Evolutionary conservation across 805 yeast species (phyloP).

Genomic region (Citeromyces matritensis): DNA sequence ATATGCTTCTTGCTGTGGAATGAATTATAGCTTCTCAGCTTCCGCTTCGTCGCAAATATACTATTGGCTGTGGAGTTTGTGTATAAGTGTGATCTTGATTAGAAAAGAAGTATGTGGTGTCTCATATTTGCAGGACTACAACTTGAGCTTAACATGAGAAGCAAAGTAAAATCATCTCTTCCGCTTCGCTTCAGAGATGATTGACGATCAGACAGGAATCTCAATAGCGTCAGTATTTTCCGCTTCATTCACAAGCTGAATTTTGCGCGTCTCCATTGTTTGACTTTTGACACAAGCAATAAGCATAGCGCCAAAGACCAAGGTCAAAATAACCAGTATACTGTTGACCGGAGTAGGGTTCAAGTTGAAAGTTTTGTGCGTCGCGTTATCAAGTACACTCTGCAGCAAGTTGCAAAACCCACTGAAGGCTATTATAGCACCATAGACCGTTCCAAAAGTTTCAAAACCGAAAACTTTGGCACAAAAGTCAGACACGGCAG

Average conservation of each 20-base stretch:
- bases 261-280: slow-evolving; percentile 27
- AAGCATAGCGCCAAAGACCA: slow-evolving; percentile 30
- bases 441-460: slow-evolving; percentile 63
- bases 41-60: too few relatives aligned
- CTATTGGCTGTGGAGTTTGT: too few relatives aligned
- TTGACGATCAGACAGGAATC: slow-evolving; percentile 21
- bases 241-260: slow-evolving; percentile 47
- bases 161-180: too few relatives aligned
- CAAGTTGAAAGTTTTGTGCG: slow-evolving; percentile 53
- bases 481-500: slow-evolving; percentile 40
- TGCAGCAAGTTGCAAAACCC: slow-evolving; percentile 73
- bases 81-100: too few relatives aligned
- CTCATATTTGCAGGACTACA: too few relatives aligned
- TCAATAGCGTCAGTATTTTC: slow-evolving; percentile 34
- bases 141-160: too few relatives aligned
- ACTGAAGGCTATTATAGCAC: slow-evolving; percentile 66
- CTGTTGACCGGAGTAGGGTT: slow-evolving; percentile 73
- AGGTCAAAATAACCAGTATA: slow-evolving; percentile 36
- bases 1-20: too few relatives aligned
- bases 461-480: slow-evolving; percentile 52
- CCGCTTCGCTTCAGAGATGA: too few relatives aligned
- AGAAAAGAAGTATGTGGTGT: too few relatives aligned
- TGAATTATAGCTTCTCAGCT: too few relatives aligned
- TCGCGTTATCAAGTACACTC: slow-evolving; percentile 48
- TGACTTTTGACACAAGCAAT: slow-evolving; percentile 25